Evolutionary conservation across 805 yeast genomes (phyloP), one percentile per base, ranked within the genome.

Genomic region (Wickerhamomyces xylosicus): DNA sequence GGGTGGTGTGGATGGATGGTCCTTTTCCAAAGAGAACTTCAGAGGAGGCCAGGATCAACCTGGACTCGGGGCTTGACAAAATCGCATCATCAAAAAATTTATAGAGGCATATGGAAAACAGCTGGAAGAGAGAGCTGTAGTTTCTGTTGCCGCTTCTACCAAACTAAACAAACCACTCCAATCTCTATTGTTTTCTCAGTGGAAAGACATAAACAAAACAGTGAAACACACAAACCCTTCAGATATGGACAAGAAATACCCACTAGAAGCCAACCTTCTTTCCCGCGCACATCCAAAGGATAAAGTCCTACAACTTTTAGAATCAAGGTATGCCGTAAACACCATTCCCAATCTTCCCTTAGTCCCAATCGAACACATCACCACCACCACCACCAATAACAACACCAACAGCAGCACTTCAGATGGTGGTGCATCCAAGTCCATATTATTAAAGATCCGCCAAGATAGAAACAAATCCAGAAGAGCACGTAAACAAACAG

Each of bases 231-330:
- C n/a, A n/a, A n/a, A n/a, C n/a, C n/a, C n/a, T n/a, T n/a, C n/a
- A n/a, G n/a, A n/a, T n/a, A 52, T 50, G 57, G 53, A 52, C 35
- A 41, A 47, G 28, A 46, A 47, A 29, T 48, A 49, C 36, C 54
- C 54, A 10, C 27, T 52, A 16, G 56, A 52, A 37, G 19, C 46
- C 1, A 38, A 44, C 16, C 35, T 52, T 14, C 38, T 52, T 1
- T 43, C 52, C 1, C 42, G 56, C 3, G 46, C 54, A 3, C 46
- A 47, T 25, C 36, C 37, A 6, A 37, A 47, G 2, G 20, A 37
- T 16, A 41, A 47, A 33, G 54, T 60, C 5, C 43, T 56, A 5
- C 61, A 64, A 40, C 50, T 64, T 2, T 45, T 66, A n/a, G 47
- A 46, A 19, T 54, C 56, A 22, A 47, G 71, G 13, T 66, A 66